Percentiles rank a stretch among this genome's conserved stretches.
These are phyloP conservation scores for Sporothrix curviconia DNA, from an alignment of 2,329 filamentous ascomycete species.

Conservation along the genomic window DNA sequence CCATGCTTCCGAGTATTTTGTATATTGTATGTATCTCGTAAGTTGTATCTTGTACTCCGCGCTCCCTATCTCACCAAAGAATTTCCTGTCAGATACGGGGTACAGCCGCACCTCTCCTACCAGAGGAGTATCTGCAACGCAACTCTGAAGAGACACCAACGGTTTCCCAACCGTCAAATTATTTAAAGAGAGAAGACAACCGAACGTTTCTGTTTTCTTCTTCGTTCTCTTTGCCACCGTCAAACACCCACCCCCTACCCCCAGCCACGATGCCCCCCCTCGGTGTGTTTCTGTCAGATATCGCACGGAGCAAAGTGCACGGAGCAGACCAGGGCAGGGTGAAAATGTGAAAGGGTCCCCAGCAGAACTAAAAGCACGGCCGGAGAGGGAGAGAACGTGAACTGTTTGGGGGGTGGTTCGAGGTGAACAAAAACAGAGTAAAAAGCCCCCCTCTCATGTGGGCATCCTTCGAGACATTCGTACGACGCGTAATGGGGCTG, in stretches of 20 bases:
- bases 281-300: conserved; percentile 3
- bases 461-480: background rate
- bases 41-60: too few species aligned
- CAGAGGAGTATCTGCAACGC: background rate
- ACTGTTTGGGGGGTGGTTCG: conserved; percentile 5
- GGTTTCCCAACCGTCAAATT: background rate
- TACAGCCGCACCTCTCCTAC: too few species aligned
- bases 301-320: background rate
- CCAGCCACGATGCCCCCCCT: background rate
- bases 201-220: background rate
- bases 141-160: background rate
- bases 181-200: background rate
- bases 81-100: too few species aligned
- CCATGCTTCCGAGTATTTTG: too few species aligned
- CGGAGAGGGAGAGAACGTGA: background rate
- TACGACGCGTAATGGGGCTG: conserved; percentile 1
- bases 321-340: background rate
- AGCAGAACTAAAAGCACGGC: background rate
- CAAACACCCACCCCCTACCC: too few species aligned
- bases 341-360: background rate
- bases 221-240: too few species aligned
- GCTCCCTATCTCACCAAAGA: too few species aligned
- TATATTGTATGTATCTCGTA: too few species aligned
- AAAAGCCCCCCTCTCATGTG: too few species aligned
- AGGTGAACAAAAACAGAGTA: too few species aligned